Evolutionary conservation across 306 rosid species (phyloP).

Genomic region (Medicago lupulina): DNA sequence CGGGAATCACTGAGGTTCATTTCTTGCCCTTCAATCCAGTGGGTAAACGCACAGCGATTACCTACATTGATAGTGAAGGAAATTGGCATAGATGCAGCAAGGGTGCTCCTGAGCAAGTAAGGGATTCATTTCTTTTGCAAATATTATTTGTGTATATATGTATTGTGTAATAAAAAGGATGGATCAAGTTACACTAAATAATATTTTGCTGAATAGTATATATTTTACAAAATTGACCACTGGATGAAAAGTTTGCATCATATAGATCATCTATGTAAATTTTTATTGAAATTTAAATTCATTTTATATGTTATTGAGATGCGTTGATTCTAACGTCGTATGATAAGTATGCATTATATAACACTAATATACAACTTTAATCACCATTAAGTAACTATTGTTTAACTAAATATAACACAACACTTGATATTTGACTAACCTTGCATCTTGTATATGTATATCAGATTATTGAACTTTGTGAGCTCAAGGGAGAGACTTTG

Average conservation of each 20-base stretch:
- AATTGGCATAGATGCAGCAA: conserved; percentile 85
- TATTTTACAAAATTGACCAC: not conserved
- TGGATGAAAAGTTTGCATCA: not conserved
- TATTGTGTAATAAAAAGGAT: not conserved
- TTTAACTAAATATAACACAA: not conserved
- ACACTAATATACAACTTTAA: conserved; percentile 3
- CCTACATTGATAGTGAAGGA: conserved; percentile 69
- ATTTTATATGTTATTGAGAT: not conserved
- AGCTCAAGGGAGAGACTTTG: conserved; percentile 59
- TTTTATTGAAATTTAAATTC: too few relatives aligned
- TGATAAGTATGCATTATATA: not conserved
- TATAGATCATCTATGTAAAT: not conserved
- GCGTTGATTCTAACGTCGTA: not conserved
- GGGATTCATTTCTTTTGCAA: not conserved
- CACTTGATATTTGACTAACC: conserved; percentile 26
- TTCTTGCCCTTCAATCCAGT: conserved; percentile 95
- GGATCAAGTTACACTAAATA: not conserved
- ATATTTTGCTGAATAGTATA: too few relatives aligned
- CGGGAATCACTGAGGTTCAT: conserved; percentile 84
- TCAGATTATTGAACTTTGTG: conserved; percentile 86
- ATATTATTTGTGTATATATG: not conserved
- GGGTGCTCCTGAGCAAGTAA: conserved; percentile 97
- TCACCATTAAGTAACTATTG: not conserved
- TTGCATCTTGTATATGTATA: not conserved
- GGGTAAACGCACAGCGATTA: conserved; percentile 86